These are phyloP conservation scores for Flaveria linearis DNA, from an alignment of 129 eudicot species.

Conservation along the genomic window DNA sequence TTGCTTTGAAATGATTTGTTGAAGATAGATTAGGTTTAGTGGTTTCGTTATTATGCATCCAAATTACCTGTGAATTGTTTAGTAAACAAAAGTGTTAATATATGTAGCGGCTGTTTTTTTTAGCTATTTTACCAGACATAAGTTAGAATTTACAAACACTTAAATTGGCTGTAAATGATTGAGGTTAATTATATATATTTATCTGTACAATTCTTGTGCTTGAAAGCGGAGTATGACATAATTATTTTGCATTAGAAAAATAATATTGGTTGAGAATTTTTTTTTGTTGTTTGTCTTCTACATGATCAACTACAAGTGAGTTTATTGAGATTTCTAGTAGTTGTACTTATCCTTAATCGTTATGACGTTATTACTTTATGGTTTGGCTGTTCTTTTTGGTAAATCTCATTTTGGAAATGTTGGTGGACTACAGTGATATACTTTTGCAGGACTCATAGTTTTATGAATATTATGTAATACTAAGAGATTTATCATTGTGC, in stretches of 20 bases:
- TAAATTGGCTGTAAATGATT: neutral
- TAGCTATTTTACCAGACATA: neutral
- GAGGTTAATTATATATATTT: neutral
- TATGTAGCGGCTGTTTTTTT: neutral
- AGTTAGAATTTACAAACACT: neutral
- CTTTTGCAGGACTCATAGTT: neutral
- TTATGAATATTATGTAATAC: neutral
- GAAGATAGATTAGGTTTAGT: neutral
- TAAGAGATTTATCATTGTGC: neutral
- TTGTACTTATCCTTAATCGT: too few relatives aligned
- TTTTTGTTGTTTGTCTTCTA: neutral
- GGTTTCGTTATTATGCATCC: neutral
- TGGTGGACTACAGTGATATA: neutral
- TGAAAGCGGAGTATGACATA: slow-evolving; percentile 3
- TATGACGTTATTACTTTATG: neutral
- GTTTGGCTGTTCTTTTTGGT: neutral
- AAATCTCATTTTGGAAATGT: neutral
- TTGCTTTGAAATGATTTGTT: neutral
- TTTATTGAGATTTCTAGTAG: too few relatives aligned
- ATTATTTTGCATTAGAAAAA: neutral
- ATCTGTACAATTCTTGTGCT: neutral
- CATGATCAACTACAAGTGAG: too few relatives aligned
- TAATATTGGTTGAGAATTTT: neutral
- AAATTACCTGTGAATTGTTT: neutral
- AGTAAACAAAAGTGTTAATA: neutral